Base-by-base conservation (phyloP, 2,329 filamentous ascomycete genomes). In the Colletotrichum brevisporum region DNA sequence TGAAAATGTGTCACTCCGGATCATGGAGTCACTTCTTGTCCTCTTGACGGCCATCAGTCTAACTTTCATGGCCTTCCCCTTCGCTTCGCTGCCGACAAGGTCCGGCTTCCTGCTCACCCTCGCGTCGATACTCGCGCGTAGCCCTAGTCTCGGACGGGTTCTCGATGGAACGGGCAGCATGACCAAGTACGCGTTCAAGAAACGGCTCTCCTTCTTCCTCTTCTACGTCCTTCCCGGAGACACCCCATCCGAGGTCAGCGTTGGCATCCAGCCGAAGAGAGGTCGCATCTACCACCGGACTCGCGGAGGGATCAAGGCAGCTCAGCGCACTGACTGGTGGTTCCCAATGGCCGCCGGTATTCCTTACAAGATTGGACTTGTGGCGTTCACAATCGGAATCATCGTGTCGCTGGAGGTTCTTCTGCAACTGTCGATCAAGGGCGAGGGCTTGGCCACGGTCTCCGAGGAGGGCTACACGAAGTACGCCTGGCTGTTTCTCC, bases 391-490 rank as follows among this genome's bases (percentile, higher is more conserved):
- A 3, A 5, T 50, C 10, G 16, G 6, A 6, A 13, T 59, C 16
- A 18, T 59, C 10, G 56, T 24, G 8, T 24, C 56, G 12, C 13
- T 59, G 6, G 56, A 59, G n/a, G 47, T 26, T 5, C 6, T 59
- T 10, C 15, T 59, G 24, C 56, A 59, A 5, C 41, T 31, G 3
- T 59, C 56, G 10, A 12, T 48, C 15, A 41, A 36, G 16, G 16
- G 41, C 15, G 26, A 47, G 15, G 56, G 56, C 3, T 6, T 59
- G 24, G 43, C n/a, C 2, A 15, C 9, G 5, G 56, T 59, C 12
- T 41, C 57, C 12, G 50, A 6, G 1, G 57, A 60, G 10, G 57
- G 45, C 8, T 60, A 60, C 26, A n/a, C 21, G 27, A 60, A 51
- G 9, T 60, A 51, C 21, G 26, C 18, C 10, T 60, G 45, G 57